Percentiles rank a stretch among this genome's conserved stretches.
Conservation (phyloP, 495 filamentous ascomycete species). For the Penicillium tannophilum region DNA sequence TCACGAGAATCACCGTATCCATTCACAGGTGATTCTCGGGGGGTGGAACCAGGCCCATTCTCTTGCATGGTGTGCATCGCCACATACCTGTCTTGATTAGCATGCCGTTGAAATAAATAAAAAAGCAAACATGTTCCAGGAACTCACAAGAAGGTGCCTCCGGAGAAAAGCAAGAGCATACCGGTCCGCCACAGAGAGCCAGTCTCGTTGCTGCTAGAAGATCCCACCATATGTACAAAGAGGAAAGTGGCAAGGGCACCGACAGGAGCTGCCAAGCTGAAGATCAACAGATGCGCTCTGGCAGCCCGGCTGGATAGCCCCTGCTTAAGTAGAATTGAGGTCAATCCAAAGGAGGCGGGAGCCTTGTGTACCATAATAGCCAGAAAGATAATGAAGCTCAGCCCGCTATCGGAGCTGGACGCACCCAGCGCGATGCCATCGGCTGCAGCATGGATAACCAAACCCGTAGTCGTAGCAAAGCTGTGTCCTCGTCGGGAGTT, state of each 20-base stretch:
- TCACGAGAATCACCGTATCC: slow-evolving; percentile 65
- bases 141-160: slow-evolving; percentile 90
- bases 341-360: slow-evolving; percentile 92
- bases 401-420: slow-evolving; percentile 69
- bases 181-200: slow-evolving; percentile 85
- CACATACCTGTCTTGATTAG: slow-evolving; percentile 69
- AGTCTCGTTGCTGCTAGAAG: slow-evolving; percentile 44
- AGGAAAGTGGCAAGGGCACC: slow-evolving; percentile 85
- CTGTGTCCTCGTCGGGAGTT: slow-evolving; percentile 40
- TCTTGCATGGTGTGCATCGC: slow-evolving; percentile 99
- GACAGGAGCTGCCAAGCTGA: slow-evolving; percentile 86
- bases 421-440: slow-evolving; percentile 96
- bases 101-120: neutral
- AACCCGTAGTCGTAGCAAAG: slow-evolving; percentile 79
- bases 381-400: slow-evolving; percentile 88
- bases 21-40: slow-evolving; percentile 58
- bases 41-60: slow-evolving; percentile 53
- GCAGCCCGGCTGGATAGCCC: slow-evolving; percentile 84
- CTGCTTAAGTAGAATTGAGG: slow-evolving; percentile 84
- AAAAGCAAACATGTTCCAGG: neutral
- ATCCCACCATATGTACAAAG: slow-evolving; percentile 70
- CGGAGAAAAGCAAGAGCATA: slow-evolving; percentile 87
- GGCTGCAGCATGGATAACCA: slow-evolving; percentile 96
- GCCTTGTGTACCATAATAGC: slow-evolving; percentile 98
- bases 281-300: slow-evolving; percentile 82